Percentiles rank a stretch among this genome's conserved stretches.
Evolutionary conservation across 1,139 yeast genomes (phyloP).

Genomic region (Yamadazyma oceani): DNA sequence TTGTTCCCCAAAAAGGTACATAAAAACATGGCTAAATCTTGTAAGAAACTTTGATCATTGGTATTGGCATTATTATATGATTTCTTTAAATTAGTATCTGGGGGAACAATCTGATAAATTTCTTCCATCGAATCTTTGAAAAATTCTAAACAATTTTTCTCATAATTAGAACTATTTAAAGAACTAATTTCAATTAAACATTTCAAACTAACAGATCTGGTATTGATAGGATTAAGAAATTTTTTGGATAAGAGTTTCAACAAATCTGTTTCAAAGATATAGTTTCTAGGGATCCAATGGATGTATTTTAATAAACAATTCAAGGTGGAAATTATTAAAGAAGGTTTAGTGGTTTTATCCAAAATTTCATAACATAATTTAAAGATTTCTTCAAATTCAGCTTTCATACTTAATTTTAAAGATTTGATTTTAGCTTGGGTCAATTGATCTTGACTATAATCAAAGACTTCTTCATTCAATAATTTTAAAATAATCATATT

Average conservation of each 20-base stretch:
- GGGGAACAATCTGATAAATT: slow-evolving; percentile 70
- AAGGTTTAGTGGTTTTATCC: slow-evolving; percentile 81
- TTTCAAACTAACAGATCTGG: slow-evolving; percentile 81
- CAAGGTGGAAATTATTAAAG: slow-evolving; percentile 81
- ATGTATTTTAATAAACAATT: slow-evolving; percentile 81
- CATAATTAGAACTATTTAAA: slow-evolving; percentile 61
- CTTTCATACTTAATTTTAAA: slow-evolving; percentile 79
- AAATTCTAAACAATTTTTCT: slow-evolving; percentile 65
- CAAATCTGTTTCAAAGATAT: slow-evolving; percentile 83
- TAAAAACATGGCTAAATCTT: slow-evolving; percentile 91
- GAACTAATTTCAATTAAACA: slow-evolving; percentile 89
- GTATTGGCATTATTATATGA: slow-evolving; percentile 77
- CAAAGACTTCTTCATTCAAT: slow-evolving; percentile 93
- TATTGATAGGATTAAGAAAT: slow-evolving; percentile 76
- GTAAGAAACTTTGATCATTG: slow-evolving; percentile 88
- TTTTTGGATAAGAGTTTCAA: slow-evolving; percentile 70
- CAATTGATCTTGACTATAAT: slow-evolving; percentile 90
- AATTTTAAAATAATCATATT: slow-evolving; percentile 90
- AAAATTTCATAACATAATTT: slow-evolving; percentile 89
- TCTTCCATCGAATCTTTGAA: slow-evolving; percentile 76
- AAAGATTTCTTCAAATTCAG: slow-evolving; percentile 91
- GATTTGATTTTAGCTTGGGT: slow-evolving; percentile 91
- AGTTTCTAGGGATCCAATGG: slow-evolving; percentile 92
- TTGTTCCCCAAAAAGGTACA: slow-evolving; percentile 83
- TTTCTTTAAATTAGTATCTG: slow-evolving; percentile 67